Conservation (phyloP, 169 alveolate genomes). For the Eimeria maxima region DNA sequence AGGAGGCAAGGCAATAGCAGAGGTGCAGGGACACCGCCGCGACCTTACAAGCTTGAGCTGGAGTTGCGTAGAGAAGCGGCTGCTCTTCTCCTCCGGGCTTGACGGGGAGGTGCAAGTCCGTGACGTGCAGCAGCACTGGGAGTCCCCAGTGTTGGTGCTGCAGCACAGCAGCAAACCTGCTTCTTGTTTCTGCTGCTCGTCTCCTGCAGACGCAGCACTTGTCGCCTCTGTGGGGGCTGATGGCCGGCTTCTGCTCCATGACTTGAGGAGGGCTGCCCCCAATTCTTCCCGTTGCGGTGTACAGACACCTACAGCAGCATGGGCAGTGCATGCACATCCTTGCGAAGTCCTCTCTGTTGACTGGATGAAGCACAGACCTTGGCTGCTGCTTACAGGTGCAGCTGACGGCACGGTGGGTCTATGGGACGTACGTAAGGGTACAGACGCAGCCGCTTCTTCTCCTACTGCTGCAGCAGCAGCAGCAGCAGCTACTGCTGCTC, state of each 20-base stretch:
- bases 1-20: background rate
- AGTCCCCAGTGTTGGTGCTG: background rate
- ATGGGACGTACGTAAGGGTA: conserved; percentile 72
- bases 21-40: conserved; percentile 74
- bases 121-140: conserved; percentile 60
- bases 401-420: conserved; percentile 74
- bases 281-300: background rate
- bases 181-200: conserved; percentile 39
- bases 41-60: conserved; percentile 72
- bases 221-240: conserved; percentile 62
- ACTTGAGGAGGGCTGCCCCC: conserved; percentile 17
- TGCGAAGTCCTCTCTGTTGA: conserved; percentile 80
- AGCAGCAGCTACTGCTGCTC: background rate
- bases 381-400: conserved; percentile 82
- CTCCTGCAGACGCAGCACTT: background rate
- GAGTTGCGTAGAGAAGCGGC: conserved; percentile 30
- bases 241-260: conserved; percentile 68
- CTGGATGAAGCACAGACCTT: conserved; percentile 73
- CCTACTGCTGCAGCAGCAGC: background rate
- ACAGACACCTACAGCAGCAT: background rate
- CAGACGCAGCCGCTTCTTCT: background rate
- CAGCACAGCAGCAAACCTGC: conserved; percentile 51
- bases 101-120: conserved; percentile 78
- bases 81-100: conserved; percentile 79
- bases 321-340: conserved; percentile 52